phyloP scores from a whole-genome alignment of 192 early-diverging fungal genomes.

The Coemansia sp. region DNA sequence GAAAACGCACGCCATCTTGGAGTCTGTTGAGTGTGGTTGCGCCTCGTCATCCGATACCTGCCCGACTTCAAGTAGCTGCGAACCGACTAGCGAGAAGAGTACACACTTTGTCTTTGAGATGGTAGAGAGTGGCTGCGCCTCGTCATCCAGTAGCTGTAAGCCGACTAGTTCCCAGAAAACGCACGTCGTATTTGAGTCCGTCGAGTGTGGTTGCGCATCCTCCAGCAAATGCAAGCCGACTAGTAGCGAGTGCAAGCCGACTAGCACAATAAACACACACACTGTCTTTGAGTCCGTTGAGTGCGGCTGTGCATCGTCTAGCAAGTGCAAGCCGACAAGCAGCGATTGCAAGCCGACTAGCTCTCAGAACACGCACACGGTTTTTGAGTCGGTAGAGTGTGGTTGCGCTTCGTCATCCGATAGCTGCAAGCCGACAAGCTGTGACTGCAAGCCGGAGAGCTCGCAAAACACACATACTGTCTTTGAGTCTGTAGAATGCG shows the following conservation, averaged over 20 bases:
- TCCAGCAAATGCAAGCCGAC: neutral
- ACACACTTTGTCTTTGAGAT: conserved; percentile 1
- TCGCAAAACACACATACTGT: neutral
- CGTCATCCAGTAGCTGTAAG: neutral
- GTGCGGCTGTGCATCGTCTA: neutral
- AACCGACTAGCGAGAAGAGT: conserved; percentile 5
- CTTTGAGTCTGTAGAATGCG: conserved; percentile 10
- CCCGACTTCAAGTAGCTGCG: neutral
- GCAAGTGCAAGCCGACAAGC: neutral
- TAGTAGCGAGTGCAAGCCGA: neutral
- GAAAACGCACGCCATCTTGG: conserved; percentile 16
- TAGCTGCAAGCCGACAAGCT: neutral
- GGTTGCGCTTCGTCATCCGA: neutral
- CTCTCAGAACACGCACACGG: neutral
- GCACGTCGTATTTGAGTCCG: neutral
- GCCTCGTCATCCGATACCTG: conserved; percentile 4
- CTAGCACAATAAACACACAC: neutral
- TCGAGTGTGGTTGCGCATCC: conserved; percentile 3
- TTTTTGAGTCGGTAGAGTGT: conserved; percentile 8
- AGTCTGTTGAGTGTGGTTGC: conserved; percentile 15
- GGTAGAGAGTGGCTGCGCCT: conserved; percentile 6
- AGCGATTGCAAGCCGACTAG: neutral
- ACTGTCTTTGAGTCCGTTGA: neutral
- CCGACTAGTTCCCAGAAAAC: neutral
- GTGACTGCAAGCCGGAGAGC: neutral